A percentile compares a stretch with the other conserved stretches of the same genome.
Evolutionary conservation across 495 filamentous ascomycete species (phyloP).

Genomic region (Aspergillus sclerotioniger): DNA sequence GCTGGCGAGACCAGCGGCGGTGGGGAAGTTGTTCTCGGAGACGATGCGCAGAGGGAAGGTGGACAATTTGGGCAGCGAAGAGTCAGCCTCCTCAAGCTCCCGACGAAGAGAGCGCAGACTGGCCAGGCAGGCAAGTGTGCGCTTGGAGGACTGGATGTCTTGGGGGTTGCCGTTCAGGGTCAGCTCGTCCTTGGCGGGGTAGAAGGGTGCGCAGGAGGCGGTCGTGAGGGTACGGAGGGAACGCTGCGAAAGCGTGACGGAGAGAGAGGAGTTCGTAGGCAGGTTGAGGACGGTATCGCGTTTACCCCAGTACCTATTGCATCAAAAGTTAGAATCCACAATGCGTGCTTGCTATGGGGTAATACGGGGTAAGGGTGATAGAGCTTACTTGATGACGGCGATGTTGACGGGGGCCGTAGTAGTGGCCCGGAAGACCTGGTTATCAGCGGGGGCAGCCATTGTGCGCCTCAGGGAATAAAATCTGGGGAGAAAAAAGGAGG

Average conservation of each 20-base stretch:
- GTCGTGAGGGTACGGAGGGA: slow-evolving; percentile 96
- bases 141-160: slow-evolving; percentile 74
- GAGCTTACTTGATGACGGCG: slow-evolving; percentile 87
- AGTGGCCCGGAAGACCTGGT: slow-evolving; percentile 76
- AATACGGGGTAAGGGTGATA: slow-evolving; percentile 18
- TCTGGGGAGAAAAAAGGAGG: background rate
- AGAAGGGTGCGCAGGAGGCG: slow-evolving; percentile 80
- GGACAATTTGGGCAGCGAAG: slow-evolving; percentile 74
- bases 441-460: slow-evolving; percentile 46
- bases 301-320: slow-evolving; percentile 91
- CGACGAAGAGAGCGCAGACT: slow-evolving; percentile 76
- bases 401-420: slow-evolving; percentile 99
- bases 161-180: slow-evolving; percentile 80
- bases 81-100: slow-evolving; percentile 65
- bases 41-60: slow-evolving; percentile 74
- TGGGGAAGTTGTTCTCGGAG: slow-evolving; percentile 97
- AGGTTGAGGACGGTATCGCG: slow-evolving; percentile 89
- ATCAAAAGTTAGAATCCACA: slow-evolving; percentile 22
- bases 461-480: slow-evolving; percentile 8
- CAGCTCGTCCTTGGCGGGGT: slow-evolving; percentile 68
- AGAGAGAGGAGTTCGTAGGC: slow-evolving; percentile 95
- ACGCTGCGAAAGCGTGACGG: slow-evolving; percentile 88
- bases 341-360: slow-evolving; percentile 9
- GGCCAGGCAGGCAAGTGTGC: slow-evolving; percentile 86
- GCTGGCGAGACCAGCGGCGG: slow-evolving; percentile 90